phyloP scores from a whole-genome alignment of 2,329 filamentous ascomycete species.

The Coniosporium tulheliwenetii region DNA sequence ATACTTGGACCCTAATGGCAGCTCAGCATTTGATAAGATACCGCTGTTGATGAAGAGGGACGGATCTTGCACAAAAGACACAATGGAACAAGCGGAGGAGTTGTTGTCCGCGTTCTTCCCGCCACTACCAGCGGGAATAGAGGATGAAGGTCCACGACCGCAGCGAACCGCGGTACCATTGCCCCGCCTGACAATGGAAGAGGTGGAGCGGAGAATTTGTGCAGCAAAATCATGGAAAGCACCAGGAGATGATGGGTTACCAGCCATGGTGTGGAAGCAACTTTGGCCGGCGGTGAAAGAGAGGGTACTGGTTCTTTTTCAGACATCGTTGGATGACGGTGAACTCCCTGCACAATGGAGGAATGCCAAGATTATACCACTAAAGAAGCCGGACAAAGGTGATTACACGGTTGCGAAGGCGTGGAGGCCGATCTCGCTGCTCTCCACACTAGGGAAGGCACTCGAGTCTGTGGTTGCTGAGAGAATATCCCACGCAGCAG shows the following conservation, averaged over 20 bases:
- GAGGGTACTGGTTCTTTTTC: constrained; percentile 8
- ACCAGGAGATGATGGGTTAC: constrained; percentile 5
- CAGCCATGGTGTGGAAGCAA: constrained; percentile 9
- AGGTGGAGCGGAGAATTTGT: not conserved
- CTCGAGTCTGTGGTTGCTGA: constrained; percentile 14
- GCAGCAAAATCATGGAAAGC: constrained; percentile 4
- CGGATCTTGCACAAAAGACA: no score
- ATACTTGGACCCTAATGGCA: not conserved
- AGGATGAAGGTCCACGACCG: not conserved
- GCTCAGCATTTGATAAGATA: not conserved
- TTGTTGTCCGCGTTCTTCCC: not conserved
- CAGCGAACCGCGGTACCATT: not conserved
- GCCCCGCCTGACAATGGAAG: not conserved
- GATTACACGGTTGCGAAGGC: constrained; percentile 12
- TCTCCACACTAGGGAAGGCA: constrained; percentile 13
- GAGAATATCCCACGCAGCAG: constrained; percentile 14
- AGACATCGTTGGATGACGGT: constrained; percentile 7
- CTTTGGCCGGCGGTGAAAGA: constrained; percentile 9
- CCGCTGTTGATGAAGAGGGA: not conserved
- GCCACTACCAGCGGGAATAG: not conserved
- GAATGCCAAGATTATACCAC: constrained; percentile 11
- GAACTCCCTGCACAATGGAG: constrained; percentile 10
- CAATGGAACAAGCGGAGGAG: no score
- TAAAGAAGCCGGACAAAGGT: constrained; percentile 10
- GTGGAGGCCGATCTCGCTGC: constrained; percentile 13